These are phyloP conservation scores for Priceomyces fermenticarens DNA, from an alignment of 805 yeast species.

Conservation along the genomic window DNA sequence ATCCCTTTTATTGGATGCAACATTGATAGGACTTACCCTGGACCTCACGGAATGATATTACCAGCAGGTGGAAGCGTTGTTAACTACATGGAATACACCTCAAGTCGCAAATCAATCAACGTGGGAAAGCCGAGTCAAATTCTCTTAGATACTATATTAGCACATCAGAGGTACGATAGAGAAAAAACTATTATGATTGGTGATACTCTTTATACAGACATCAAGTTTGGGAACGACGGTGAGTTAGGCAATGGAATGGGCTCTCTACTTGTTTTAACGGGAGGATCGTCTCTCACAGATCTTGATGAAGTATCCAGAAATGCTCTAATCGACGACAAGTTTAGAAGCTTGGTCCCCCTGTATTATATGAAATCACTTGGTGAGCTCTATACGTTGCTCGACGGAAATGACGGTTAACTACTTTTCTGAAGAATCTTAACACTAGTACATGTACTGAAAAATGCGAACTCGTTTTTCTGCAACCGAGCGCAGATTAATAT, in stretches of 20 bases:
- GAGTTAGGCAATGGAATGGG: slow-evolving; percentile 29
- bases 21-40: slow-evolving; percentile 41
- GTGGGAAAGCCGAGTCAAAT: slow-evolving; percentile 38
- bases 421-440: not conserved
- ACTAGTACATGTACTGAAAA: not conserved
- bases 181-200: slow-evolving; percentile 37
- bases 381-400: slow-evolving; percentile 15
- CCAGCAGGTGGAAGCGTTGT: slow-evolving; percentile 44
- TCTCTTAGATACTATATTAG: slow-evolving; percentile 28
- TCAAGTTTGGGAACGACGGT: slow-evolving; percentile 43
- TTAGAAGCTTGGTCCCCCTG: slow-evolving; percentile 21
- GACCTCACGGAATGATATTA: slow-evolving; percentile 31
- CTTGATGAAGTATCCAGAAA: slow-evolving; percentile 13
- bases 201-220: slow-evolving; percentile 41
- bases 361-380: slow-evolving; percentile 33
- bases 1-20: slow-evolving; percentile 40
- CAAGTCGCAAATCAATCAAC: slow-evolving; percentile 28
- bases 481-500: too few species aligned
- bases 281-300: slow-evolving; percentile 30
- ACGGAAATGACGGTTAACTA: slow-evolving; percentile 6
- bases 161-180: slow-evolving; percentile 23
- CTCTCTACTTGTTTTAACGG: slow-evolving; percentile 33
- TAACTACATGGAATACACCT: slow-evolving; percentile 33
- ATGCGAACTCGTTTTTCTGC: too few species aligned
- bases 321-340: slow-evolving; percentile 8